phyloP scores from a whole-genome alignment of 2,329 filamentous ascomycete genomes.

The Talaromyces atroroseus region DNA sequence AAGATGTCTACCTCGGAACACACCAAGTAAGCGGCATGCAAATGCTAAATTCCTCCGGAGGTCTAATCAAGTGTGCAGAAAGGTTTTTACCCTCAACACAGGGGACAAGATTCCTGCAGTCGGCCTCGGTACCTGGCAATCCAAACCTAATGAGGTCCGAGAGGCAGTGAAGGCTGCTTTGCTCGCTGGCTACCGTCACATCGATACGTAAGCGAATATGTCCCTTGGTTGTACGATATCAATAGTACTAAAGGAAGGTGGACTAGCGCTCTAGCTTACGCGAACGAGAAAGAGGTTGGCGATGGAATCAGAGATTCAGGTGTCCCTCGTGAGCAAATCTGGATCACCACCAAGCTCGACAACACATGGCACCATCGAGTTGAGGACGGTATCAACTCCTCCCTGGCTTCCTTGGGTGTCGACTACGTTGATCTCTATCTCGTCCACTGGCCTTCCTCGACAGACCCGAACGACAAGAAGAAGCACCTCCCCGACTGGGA shows the following conservation, averaged over 20 bases:
- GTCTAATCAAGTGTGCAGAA: slow-evolving; percentile 19
- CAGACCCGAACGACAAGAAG: slow-evolving; percentile 43
- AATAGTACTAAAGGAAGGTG: slow-evolving; percentile 1
- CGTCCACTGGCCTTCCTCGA: slow-evolving; percentile 61
- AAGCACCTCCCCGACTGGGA: slow-evolving; percentile 74
- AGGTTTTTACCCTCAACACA: slow-evolving; percentile 45
- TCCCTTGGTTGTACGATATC: neutral
- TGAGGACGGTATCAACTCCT: slow-evolving; percentile 56
- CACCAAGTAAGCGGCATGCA: slow-evolving; percentile 23
- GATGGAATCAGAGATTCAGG: slow-evolving; percentile 61
- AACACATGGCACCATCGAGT: slow-evolving; percentile 61
- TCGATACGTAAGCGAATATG: slow-evolving; percentile 43
- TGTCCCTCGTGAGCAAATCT: slow-evolving; percentile 61
- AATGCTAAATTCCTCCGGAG: neutral
- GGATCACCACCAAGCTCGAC: slow-evolving; percentile 65
- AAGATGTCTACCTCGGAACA: slow-evolving; percentile 26
- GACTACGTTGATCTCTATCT: slow-evolving; percentile 70
- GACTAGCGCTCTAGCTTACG: slow-evolving; percentile 44
- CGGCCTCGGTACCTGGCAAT: slow-evolving; percentile 54
- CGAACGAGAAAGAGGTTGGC: slow-evolving; percentile 63
- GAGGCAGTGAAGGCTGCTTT: slow-evolving; percentile 46
- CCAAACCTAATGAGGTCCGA: slow-evolving; percentile 47
- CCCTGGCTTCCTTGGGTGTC: slow-evolving; percentile 58
- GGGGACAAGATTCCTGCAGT: slow-evolving; percentile 46
- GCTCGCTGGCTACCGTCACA: slow-evolving; percentile 51